Base-by-base conservation (phyloP, 768 basidiomycete species). In the Tubosaeta brunneosetosa region DNA sequence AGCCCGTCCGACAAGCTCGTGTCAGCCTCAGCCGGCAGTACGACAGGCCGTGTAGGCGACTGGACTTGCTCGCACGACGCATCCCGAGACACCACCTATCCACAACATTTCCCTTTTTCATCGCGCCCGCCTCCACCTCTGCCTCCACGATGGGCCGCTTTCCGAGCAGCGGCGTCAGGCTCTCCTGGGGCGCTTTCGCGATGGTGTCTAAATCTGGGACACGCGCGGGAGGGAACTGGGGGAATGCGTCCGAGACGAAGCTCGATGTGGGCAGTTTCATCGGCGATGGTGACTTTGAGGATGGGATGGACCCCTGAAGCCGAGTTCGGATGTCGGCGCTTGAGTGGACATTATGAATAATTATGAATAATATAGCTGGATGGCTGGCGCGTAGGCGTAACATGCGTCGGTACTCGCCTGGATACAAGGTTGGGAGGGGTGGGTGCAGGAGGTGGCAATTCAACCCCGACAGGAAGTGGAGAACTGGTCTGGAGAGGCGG, bases 121-220 rank as follows among this genome's bases (percentile, higher is more conserved):
- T 56, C 2, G 55, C 56, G 13, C 55, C 60, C 4, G 47, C 37
- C 26, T 25, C 44, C 11, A 54, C 57, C 33, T 76, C 75, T 3
- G 74, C 74, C 11, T 75, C 76, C 3, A 72, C 70, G 0, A 76
- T 68, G 10, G 75, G 73, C 9, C 87, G 76, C 65, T 91, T 91
- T 9, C 87, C 88, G 16, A 91, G 71, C 50, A 89, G 66, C 19
- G 80, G 78, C 6, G 82, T 80, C 45, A 90, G 80, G 54, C 81
- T 85, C 57, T 88, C 84, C 55, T 86, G 80, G 19, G 89, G 70
- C 16, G 79, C 84, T 59, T 73, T 78, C n/a, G 82, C 73, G 25
- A 74, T 74, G 45, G 77, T 74, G 44, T 72, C 70, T 44, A 76
- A 73, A 29, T 81, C 73, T 48, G 58, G 61, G 25, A 74, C 68